Conservation (phyloP, 2,329 filamentous ascomycete genomes). For the Aaosphaeria arxii region DNA sequence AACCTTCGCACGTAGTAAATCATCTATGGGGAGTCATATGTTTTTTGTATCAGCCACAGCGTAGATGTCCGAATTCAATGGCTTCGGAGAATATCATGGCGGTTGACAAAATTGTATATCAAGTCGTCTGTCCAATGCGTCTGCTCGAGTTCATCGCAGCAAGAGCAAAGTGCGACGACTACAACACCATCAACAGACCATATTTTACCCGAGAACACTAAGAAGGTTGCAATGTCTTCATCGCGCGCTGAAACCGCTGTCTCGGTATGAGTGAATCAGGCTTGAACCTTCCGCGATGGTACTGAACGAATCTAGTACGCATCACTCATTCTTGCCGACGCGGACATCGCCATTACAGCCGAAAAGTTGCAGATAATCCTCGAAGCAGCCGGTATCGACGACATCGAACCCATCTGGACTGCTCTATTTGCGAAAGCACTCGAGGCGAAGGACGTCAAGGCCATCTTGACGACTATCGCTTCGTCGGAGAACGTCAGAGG, state of each 20-base stretch:
- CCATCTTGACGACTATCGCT: conserved; percentile 76
- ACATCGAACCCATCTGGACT: conserved; percentile 97
- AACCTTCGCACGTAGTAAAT: too few relatives aligned
- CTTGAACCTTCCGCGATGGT: not conserved
- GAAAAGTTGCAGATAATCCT: conserved; percentile 93
- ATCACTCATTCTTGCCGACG: conserved; percentile 98
- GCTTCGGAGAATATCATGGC: too few relatives aligned
- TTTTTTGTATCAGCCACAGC: too few relatives aligned
- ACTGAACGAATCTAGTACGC: conserved; percentile 59
- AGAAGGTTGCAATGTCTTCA: not conserved
- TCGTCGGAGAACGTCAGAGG: too few relatives aligned
- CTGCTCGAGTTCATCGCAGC: too few relatives aligned
- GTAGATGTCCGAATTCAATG: too few relatives aligned
- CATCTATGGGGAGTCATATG: too few relatives aligned
- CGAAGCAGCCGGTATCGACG: conserved; percentile 79
- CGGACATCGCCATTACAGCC: conserved; percentile 90
- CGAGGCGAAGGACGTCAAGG: conserved; percentile 86
- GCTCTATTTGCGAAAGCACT: conserved; percentile 95
- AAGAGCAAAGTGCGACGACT: too few relatives aligned
- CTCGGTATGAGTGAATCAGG: not conserved
- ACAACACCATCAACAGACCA: too few relatives aligned
- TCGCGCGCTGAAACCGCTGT: not conserved
- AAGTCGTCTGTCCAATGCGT: too few relatives aligned
- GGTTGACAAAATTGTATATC: too few relatives aligned
- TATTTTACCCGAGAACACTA: too few relatives aligned